Evolutionary conservation across 2,329 filamentous ascomycete species (phyloP).

Genomic region (Scytalidium lignicola): DNA sequence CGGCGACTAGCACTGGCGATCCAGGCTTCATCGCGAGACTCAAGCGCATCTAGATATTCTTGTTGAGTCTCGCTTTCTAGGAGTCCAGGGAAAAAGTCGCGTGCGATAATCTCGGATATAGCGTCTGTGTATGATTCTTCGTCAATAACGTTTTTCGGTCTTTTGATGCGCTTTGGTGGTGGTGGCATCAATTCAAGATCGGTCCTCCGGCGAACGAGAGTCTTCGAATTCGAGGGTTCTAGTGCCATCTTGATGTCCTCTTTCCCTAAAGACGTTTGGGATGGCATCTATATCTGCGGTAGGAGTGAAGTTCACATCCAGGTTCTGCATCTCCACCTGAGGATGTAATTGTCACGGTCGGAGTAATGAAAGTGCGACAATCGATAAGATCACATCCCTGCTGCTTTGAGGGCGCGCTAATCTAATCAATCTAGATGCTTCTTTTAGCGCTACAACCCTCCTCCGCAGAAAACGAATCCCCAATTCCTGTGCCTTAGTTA

Average conservation of each 20-base stretch:
- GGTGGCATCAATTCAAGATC: conserved; percentile 80
- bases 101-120: conserved; percentile 87
- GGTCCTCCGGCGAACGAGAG: conserved; percentile 56
- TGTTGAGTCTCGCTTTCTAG: conserved; percentile 80
- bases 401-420: not conserved
- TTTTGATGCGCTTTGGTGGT: conserved; percentile 89
- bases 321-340: too few relatives aligned
- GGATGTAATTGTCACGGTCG: not conserved
- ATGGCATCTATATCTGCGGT: too few relatives aligned
- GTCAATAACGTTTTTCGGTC: conserved; percentile 80
- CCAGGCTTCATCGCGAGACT: conserved; percentile 80
- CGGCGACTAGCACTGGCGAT: conserved; percentile 74
- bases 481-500: not conserved
- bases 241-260: conserved; percentile 1
- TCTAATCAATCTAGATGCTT: not conserved
- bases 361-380: not conserved
- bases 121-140: conserved; percentile 91
- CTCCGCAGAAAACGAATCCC: not conserved
- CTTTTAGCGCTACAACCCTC: not conserved
- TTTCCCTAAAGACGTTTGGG: not conserved
- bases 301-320: too few relatives aligned
- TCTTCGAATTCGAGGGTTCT: conserved; percentile 37
- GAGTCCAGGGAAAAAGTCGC: conserved; percentile 94
- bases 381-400: not conserved
- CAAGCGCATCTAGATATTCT: conserved; percentile 87